Conservation (phyloP, 441 rosid genomes). For the Pelargonium australe region DNA sequence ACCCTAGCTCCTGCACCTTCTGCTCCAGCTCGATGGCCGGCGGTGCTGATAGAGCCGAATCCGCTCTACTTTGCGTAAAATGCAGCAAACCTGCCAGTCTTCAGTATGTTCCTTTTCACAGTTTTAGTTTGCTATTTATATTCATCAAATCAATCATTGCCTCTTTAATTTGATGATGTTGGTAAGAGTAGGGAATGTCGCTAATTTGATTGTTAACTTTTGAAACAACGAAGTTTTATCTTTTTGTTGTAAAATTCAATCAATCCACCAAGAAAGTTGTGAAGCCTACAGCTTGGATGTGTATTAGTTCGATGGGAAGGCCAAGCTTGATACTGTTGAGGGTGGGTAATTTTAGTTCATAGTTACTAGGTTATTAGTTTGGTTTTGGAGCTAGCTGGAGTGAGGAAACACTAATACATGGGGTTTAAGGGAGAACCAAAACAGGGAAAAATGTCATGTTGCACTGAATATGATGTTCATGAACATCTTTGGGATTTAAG, state of each 20-base stretch:
- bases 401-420: background rate
- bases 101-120: conserved; percentile 44
- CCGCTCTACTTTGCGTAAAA: conserved; percentile 45
- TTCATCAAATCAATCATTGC: background rate
- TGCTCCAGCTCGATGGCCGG: conserved; percentile 43
- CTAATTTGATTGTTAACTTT: too few relatives aligned
- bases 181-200: background rate
- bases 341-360: background rate
- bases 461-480: background rate
- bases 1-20: too few relatives aligned
- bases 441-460: background rate
- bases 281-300: background rate
- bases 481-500: background rate
- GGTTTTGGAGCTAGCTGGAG: background rate
- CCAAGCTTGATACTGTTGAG: background rate
- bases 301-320: background rate
- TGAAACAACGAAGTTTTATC: too few relatives aligned
- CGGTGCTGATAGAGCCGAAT: conserved; percentile 47
- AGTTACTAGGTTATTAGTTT: background rate
- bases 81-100: conserved; percentile 80
- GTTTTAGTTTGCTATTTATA: background rate
- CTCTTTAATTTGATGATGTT: background rate
- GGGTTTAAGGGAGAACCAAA: background rate
- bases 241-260: too few relatives aligned
- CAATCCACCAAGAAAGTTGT: too few relatives aligned